These are phyloP conservation scores for Gynostemma pentaphyllum DNA, from an alignment of 306 rosid species.

Conservation along the genomic window DNA sequence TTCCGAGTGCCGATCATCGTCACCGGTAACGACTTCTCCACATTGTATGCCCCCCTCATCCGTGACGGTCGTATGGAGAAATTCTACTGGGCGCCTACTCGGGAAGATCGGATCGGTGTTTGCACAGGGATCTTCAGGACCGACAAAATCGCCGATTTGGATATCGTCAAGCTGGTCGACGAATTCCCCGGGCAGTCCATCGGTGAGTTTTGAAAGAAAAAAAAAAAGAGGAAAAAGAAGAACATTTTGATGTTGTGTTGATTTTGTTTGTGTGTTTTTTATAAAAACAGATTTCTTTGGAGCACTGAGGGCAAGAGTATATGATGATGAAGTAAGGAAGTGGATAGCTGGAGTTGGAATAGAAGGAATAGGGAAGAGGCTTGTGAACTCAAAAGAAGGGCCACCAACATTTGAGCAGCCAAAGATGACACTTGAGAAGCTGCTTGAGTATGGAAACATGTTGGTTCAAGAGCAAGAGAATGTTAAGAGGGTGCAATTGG, in stretches of 20 bases:
- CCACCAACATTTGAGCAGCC: slow-evolving; percentile 44
- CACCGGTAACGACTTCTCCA: slow-evolving; percentile 97
- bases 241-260: neutral
- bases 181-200: slow-evolving; percentile 97
- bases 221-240: neutral
- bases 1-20: slow-evolving; percentile 89
- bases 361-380: slow-evolving; percentile 26
- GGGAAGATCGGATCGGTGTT: slow-evolving; percentile 84
- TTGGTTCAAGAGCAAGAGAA: slow-evolving; percentile 45
- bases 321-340: slow-evolving; percentile 49
- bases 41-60: slow-evolving; percentile 90
- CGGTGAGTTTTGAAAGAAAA: slow-evolving; percentile 25
- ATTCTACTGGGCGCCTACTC: slow-evolving; percentile 97
- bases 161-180: slow-evolving; percentile 69
- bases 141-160: slow-evolving; percentile 35
- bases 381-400: slow-evolving; percentile 40
- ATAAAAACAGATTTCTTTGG: slow-evolving; percentile 40
- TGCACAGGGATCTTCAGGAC: slow-evolving; percentile 70
- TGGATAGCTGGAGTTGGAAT: slow-evolving; percentile 30
- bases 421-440: slow-evolving; percentile 32
- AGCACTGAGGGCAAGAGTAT: slow-evolving; percentile 40
- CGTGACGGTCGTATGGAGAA: slow-evolving; percentile 99
- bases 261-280: neutral
- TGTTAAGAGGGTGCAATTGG: slow-evolving; percentile 51
- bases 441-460: slow-evolving; percentile 43